These are phyloP conservation scores for Acer campestre DNA, from an alignment of 345 rosid species.

Conservation along the genomic window DNA sequence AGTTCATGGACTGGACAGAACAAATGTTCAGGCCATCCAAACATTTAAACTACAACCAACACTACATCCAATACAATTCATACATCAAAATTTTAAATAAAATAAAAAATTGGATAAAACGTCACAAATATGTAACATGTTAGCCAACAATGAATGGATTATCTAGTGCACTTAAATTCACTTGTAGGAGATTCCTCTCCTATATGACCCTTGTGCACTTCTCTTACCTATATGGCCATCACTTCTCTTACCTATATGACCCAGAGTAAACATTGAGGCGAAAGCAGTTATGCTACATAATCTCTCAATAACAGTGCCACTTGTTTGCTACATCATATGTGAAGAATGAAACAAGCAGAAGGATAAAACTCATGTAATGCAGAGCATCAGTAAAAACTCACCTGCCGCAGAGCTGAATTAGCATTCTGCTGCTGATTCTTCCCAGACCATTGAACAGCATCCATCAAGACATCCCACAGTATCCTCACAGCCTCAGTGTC, in stretches of 20 bases:
- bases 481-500: constrained; percentile 78
- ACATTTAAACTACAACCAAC: neutral
- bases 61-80: neutral
- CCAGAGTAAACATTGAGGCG: neutral
- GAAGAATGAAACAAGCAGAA: neutral
- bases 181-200: too few relatives aligned
- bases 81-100: neutral
- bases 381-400: constrained; percentile 21
- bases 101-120: neutral
- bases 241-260: too few relatives aligned
- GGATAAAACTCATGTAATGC: neutral
- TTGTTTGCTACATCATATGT: too few relatives aligned
- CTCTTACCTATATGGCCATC: too few relatives aligned
- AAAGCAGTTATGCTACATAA: neutral
- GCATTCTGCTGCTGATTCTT: constrained; percentile 99
- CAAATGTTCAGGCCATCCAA: neutral
- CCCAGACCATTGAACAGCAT: constrained; percentile 99
- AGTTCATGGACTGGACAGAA: neutral
- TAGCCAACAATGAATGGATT: neutral
- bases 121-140: neutral
- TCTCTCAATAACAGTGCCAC: neutral
- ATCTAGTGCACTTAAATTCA: neutral
- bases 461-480: constrained; percentile 96
- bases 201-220: too few relatives aligned
- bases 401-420: constrained; percentile 85